Evolutionary conservation across 2,329 filamentous ascomycete species (phyloP), one percentile per base, ranked within the genome.

Genomic region (Graphilbum fragrans): DNA sequence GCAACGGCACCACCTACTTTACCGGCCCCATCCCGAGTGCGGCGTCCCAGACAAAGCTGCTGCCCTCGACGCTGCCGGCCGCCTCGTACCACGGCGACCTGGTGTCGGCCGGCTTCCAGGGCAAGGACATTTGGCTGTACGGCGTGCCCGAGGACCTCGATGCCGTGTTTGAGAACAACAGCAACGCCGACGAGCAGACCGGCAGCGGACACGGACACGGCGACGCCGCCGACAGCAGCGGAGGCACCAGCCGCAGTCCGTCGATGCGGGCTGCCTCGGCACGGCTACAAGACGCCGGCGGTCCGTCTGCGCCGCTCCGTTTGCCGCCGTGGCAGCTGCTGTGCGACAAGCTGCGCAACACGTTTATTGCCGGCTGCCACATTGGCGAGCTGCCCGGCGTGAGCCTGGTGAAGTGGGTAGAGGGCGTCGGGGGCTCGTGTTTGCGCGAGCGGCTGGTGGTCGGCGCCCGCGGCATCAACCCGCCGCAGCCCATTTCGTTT

Each of bases 1-100:
- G 80, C 37, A 84, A 84, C 48, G 83, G 83, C 32, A 83, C 82
- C 9, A 84, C 81, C 1, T 87, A 87, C 55, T 88, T 90, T 53
- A 80, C 81, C 4, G 83, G 81, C 0, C 84, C 84, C 1, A 60
- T 70, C 11, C 73, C 77, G 4, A 65, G 63, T 25, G 54, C 65
- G 6, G 52, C 57, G 7, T 67, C 69, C 7, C 67, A 72, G 39
- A 65, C 69, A n/a, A 78, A 77, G 43, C 64, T 82, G 11, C 57
- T 77, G 3, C 85, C 85, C 2, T 78, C 69, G 43, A 84, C 82
- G 9, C 57, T 84, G 23, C 82, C 85, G 11, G 70, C 82, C 3
- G 72, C 80, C 2, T 82, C 76, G n/a, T 71, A 71, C 42, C 66
- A 71, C 43, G 83, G 83, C 16, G 80, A 86, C 39, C 65, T 90